A percentile compares a stretch with the other conserved stretches of the same genome.
These are phyloP conservation scores for Psophocarpus tetragonolobus DNA, from an alignment of 306 rosid species.

Conservation along the genomic window DNA sequence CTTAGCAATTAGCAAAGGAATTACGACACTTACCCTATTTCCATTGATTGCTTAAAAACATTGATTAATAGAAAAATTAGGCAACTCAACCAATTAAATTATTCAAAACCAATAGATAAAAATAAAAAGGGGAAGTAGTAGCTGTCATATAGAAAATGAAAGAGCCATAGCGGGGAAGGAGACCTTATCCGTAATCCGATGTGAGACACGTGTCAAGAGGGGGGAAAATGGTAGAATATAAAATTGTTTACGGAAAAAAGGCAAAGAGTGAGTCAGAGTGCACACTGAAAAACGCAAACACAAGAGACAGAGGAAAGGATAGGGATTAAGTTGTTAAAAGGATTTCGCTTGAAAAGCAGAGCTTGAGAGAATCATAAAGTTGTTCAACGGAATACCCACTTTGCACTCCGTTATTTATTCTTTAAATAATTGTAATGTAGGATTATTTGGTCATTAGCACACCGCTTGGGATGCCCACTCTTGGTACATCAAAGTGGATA, in stretches of 20 bases:
- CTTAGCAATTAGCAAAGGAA: slow-evolving; percentile 1
- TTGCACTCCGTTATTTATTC: slow-evolving; percentile 4
- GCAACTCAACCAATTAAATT: neutral
- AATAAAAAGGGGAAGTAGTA: neutral
- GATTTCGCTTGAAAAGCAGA: slow-evolving; percentile 39
- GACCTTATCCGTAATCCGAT: slow-evolving; percentile 75
- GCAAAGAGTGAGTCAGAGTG: slow-evolving; percentile 44
- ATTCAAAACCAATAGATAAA: no score
- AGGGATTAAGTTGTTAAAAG: slow-evolving; percentile 20
- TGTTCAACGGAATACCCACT: slow-evolving; percentile 35
- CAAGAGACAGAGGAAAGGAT: slow-evolving; percentile 16
- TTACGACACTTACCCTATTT: neutral
- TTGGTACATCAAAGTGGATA: slow-evolving; percentile 39
- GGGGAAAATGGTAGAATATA: slow-evolving; percentile 36
- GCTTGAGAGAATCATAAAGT: slow-evolving; percentile 17
- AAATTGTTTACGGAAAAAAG: neutral
- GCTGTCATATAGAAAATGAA: neutral
- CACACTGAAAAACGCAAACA: slow-evolving; percentile 35
- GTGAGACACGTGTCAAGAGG: slow-evolving; percentile 51
- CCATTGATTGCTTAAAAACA: no score
- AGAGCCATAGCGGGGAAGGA: slow-evolving; percentile 28
- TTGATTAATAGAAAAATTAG: neutral
- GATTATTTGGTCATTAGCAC: slow-evolving; percentile 2
- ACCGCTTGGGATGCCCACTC: slow-evolving; percentile 35
- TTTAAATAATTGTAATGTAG: neutral